Conservation (phyloP, 2,329 filamentous ascomycete species). For the Microdochium paspali region DNA sequence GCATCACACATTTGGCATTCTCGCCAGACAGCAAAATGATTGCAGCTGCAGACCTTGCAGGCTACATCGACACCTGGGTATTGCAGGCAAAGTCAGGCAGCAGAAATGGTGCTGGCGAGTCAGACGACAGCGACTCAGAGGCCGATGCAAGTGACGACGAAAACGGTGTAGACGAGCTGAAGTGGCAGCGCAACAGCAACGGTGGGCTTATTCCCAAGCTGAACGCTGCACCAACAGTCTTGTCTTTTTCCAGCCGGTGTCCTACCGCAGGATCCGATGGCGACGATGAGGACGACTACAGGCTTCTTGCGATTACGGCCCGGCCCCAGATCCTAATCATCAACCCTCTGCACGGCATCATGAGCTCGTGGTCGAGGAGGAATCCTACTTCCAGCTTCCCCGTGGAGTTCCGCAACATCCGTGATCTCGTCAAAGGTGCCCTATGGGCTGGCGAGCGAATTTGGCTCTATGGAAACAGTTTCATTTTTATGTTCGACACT, state of each 20-base stretch:
- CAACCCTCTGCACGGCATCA: slow-evolving; percentile 63
- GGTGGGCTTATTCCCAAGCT: slow-evolving; percentile 62
- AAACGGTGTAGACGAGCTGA: slow-evolving; percentile 37
- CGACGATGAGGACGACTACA: slow-evolving; percentile 33
- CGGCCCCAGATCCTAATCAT: slow-evolving; percentile 66
- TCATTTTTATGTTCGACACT: slow-evolving; percentile 88
- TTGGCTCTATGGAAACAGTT: slow-evolving; percentile 82
- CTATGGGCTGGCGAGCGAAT: slow-evolving; percentile 73
- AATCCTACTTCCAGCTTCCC: slow-evolving; percentile 74
- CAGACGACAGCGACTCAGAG: slow-evolving; percentile 27
- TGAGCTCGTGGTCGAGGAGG: slow-evolving; percentile 78
- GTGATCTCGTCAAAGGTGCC: slow-evolving; percentile 74
- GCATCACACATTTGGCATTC: slow-evolving; percentile 66
- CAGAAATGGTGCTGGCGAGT: slow-evolving; percentile 20
- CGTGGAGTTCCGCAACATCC: slow-evolving; percentile 60
- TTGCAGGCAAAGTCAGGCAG: slow-evolving; percentile 39
- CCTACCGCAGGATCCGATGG: slow-evolving; percentile 20
- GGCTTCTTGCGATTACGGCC: slow-evolving; percentile 42
- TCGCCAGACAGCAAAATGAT: slow-evolving; percentile 73
- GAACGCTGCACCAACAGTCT: slow-evolving; percentile 51
- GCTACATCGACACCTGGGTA: slow-evolving; percentile 81
- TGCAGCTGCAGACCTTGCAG: slow-evolving; percentile 71
- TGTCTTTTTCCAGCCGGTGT: slow-evolving; percentile 55
- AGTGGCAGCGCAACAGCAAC: slow-evolving; percentile 68
- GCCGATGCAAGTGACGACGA: slow-evolving; percentile 33